A percentile compares a stretch with the other conserved stretches of the same genome.
These are phyloP conservation scores for Suillus subluteus DNA, from an alignment of 768 basidiomycete genomes.

Conservation along the genomic window DNA sequence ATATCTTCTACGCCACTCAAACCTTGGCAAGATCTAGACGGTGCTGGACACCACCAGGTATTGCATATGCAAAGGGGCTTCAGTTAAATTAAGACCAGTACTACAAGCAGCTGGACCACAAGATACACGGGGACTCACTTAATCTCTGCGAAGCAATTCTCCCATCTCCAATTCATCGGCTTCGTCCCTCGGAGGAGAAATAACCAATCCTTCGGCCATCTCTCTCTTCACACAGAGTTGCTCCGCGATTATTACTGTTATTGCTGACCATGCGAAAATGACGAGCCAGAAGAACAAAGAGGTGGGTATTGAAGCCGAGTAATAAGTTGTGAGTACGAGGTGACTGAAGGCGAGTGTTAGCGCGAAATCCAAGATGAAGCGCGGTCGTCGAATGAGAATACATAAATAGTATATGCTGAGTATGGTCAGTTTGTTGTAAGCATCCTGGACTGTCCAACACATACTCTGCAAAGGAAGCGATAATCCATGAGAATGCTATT, in stretches of 20 bases:
- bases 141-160: slow-evolving; percentile 55
- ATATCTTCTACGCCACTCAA: slow-evolving; percentile 6
- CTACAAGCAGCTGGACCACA: background rate
- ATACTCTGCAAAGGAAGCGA: slow-evolving; percentile 84
- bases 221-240: slow-evolving; percentile 90
- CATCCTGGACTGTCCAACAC: slow-evolving; percentile 38
- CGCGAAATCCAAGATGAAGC: slow-evolving; percentile 93
- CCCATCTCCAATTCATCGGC: slow-evolving; percentile 60
- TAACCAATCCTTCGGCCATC: slow-evolving; percentile 81
- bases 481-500: slow-evolving; percentile 84
- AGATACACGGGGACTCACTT: slow-evolving; percentile 44
- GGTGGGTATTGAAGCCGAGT: slow-evolving; percentile 67
- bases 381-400: slow-evolving; percentile 85
- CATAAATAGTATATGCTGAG: slow-evolving; percentile 79
- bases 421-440: slow-evolving; percentile 17
- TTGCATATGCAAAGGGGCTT: background rate
- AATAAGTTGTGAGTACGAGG: slow-evolving; percentile 90
- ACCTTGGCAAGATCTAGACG: background rate
- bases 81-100: background rate
- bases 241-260: slow-evolving; percentile 83
- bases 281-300: slow-evolving; percentile 94
- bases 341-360: slow-evolving; percentile 92
- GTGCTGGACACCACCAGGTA: background rate
- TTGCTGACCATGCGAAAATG: slow-evolving; percentile 66
- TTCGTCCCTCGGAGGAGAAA: slow-evolving; percentile 47